Base-by-base conservation (phyloP, 2,329 filamentous ascomycete species). In the Ophiostoma australiae region DNA sequence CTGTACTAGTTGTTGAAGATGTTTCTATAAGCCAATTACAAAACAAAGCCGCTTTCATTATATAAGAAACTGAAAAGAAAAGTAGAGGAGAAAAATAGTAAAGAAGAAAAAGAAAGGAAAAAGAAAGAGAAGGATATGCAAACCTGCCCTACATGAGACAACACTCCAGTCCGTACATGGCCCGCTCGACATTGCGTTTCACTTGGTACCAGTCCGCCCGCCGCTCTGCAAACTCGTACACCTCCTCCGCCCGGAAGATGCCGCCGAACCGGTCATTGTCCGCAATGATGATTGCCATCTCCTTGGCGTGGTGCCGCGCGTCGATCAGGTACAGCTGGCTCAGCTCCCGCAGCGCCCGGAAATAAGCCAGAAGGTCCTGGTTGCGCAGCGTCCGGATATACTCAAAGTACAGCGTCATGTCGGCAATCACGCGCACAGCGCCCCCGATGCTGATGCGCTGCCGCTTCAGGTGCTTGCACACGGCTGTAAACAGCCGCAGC, bases 381-480 rank as follows among this genome's bases (percentile, higher is more conserved):
- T 98, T 97, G 75, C 87, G 88, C 69, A 99, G 86, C 1, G 90
- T 91, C 73, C 90, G 85, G 73, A 97, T 88, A 80, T 94, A 98
- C 69, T 89, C 85, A 78, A 92, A 92, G 82, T 97, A 98, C 72
- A 95, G 87, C 77, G 95, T 97, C 88, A 97, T 96, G 82, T 99
- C 95, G 73, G 93, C 93, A 77, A 99, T 98, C 74, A 99, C 87
- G 79, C 91, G 94, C 78, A 98, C 88, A 27, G 95, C 92, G 71
- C 95, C 95, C 73, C 93, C 90, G 35, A 93, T 92, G 78, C 90
- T 94, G 80, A 99, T 88, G 71, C 95, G 90, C 83, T 98, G 95
- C 11, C 94, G 91, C 83, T 99, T 99, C 75, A 99, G 86, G 81
- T 99, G 95, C 81, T 99, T 99, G 85, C 94, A 97, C 69, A 99